Percentiles rank a stretch among this genome's conserved stretches.
phyloP scores from a whole-genome alignment of 805 yeast species.

The Candida gorgasii region DNA sequence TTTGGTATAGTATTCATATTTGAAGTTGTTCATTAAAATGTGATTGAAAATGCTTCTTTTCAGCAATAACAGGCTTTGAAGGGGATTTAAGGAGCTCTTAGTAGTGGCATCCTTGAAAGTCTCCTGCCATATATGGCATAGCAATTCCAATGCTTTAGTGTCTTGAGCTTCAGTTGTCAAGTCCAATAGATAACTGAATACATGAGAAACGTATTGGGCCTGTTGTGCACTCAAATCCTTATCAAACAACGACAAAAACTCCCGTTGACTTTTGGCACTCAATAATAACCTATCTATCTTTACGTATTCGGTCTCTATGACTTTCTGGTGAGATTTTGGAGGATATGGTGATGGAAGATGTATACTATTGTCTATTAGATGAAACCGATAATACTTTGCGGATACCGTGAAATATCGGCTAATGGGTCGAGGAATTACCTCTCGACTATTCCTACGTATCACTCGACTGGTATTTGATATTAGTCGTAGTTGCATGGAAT shows the following conservation, averaged over 20 bases:
- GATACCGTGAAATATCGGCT: not conserved
- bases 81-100: conserved; percentile 5
- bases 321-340: not conserved
- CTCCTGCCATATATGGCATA: conserved; percentile 25
- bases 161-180: conserved; percentile 1
- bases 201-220: not conserved
- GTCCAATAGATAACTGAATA: conserved; percentile 20
- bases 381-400: not conserved
- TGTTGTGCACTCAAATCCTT: not conserved
- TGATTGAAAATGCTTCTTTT: conserved; percentile 25
- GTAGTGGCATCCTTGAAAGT: conserved; percentile 16
- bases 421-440: not conserved
- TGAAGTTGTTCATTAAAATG: conserved; percentile 27
- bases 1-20: conserved; percentile 22
- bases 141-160: conserved; percentile 1
- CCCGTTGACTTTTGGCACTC: not conserved
- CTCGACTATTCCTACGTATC: not conserved
- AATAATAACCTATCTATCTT: conserved; percentile 2
- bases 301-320: not conserved
- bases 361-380: conserved; percentile 1
- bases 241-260: not conserved
- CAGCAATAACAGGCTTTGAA: conserved; percentile 20
- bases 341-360: not conserved
- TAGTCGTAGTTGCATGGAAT: conserved; percentile 1
- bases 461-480: not conserved